Evolutionary conservation across 1,284 basidiomycete genomes (phyloP).

Genomic region (Irpex sp.): DNA sequence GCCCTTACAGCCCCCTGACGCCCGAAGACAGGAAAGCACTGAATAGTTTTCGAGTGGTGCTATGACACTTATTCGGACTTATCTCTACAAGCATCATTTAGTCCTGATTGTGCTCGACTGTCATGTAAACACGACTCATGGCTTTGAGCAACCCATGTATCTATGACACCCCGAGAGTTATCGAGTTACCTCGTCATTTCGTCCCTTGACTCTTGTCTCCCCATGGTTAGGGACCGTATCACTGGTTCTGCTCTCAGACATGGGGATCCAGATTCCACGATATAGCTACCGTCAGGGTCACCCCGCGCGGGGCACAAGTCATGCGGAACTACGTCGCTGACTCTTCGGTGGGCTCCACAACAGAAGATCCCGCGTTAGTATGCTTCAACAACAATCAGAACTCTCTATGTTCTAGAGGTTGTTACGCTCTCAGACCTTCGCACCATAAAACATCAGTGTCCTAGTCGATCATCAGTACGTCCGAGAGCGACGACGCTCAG

Average conservation of each 20-base stretch:
- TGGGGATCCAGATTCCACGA: background rate
- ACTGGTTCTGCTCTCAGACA: background rate
- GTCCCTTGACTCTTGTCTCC: background rate
- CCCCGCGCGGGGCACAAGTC: background rate
- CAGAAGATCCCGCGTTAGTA: background rate
- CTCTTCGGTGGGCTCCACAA: conserved; percentile 10
- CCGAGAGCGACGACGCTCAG: background rate
- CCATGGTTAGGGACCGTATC: background rate
- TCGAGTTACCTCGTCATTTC: background rate
- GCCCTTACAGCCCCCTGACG: conserved; percentile 26
- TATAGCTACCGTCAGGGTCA: background rate
- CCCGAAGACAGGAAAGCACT: conserved; percentile 29
- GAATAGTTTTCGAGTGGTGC: conserved; percentile 29
- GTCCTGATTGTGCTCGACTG: background rate
- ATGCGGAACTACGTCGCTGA: conserved; percentile 16
- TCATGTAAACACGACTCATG: background rate
- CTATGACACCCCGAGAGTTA: too few relatives aligned
- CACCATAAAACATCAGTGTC: background rate
- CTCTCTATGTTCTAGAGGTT: background rate
- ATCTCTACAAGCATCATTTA: background rate
- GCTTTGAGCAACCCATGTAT: too few relatives aligned
- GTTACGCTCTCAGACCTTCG: background rate
- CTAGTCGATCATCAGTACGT: background rate
- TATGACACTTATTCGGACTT: conserved; percentile 15
- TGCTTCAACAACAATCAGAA: conserved; percentile 2